phyloP scores from a whole-genome alignment of 768 basidiomycete genomes.

The Porphyrellus cyaneotinctus region DNA sequence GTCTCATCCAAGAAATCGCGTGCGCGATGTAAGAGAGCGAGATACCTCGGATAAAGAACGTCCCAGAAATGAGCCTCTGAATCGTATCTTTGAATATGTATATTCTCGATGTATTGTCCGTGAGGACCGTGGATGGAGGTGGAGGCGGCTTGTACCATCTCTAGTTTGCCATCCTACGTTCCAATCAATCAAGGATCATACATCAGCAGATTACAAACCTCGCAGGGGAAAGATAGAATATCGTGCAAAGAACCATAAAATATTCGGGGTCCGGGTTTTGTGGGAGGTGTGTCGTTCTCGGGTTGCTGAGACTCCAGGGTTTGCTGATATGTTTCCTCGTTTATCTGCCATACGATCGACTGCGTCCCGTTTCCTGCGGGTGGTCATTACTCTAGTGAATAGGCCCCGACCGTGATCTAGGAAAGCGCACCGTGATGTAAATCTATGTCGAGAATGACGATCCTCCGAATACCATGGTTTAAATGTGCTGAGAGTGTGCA shows the following conservation, averaged over 20 bases:
- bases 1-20: conserved; percentile 67
- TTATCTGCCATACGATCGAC: conserved; percentile 85
- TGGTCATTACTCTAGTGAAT: neutral
- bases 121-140: conserved; percentile 19
- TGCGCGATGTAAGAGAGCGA: conserved; percentile 60
- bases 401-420: neutral
- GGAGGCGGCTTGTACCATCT: conserved; percentile 83
- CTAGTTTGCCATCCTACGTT: conserved; percentile 71
- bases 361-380: conserved; percentile 88
- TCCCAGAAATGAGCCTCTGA: conserved; percentile 11
- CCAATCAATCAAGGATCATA: neutral
- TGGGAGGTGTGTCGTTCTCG: conserved; percentile 21
- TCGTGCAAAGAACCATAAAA: conserved; percentile 96
- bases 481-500: conserved; percentile 63
- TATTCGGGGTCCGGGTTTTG: conserved; percentile 51
- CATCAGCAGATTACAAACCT: conserved; percentile 42
- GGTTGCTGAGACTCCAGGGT: conserved; percentile 48
- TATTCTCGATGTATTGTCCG: conserved; percentile 29
- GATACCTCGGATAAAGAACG: conserved; percentile 63
- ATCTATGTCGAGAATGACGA: conserved; percentile 86
- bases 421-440: conserved; percentile 24
- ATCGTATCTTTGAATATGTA: conserved; percentile 16
- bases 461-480: conserved; percentile 67
- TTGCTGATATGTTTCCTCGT: conserved; percentile 77
- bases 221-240: conserved; percentile 87